phyloP scores from a whole-genome alignment of 306 rosid species.

The Acacia confusa region DNA sequence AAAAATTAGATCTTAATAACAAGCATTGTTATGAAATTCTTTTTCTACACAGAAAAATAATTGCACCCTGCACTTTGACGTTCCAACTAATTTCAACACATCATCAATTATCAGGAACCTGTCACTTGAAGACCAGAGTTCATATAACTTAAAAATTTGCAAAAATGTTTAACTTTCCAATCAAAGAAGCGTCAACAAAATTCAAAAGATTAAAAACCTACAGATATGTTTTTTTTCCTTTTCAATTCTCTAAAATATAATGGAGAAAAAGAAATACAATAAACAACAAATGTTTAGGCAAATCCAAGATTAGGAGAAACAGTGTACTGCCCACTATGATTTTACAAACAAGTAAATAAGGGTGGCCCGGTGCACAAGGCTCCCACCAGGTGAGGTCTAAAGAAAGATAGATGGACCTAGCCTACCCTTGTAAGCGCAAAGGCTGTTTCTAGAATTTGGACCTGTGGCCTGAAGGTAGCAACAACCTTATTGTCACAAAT shows the following conservation, averaged over 20 bases:
- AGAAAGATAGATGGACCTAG: too few species aligned
- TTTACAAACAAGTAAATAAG: not conserved
- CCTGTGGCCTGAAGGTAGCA: too few species aligned
- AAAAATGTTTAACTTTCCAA: not conserved
- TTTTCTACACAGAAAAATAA: conserved; percentile 21
- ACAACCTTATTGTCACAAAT: not conserved
- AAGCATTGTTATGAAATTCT: conserved; percentile 9
- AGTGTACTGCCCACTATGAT: conserved; percentile 1
- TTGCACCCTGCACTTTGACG: conserved; percentile 14
- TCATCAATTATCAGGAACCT: conserved; percentile 27
- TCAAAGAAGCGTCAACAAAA: not conserved
- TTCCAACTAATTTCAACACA: conserved; percentile 25
- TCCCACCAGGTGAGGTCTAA: too few species aligned
- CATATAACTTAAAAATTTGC: not conserved
- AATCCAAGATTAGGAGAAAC: conserved; percentile 22
- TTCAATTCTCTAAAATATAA: conserved; percentile 14
- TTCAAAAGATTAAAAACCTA: not conserved
- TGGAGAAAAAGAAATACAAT: conserved; percentile 10
- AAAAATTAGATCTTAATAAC: conserved; percentile 39
- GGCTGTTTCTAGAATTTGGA: too few species aligned
- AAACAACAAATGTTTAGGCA: conserved; percentile 14
- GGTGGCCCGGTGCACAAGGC: too few species aligned
- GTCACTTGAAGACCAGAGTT: conserved; percentile 26
- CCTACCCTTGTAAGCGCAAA: too few species aligned
- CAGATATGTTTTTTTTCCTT: not conserved